A percentile compares a stretch with the other conserved stretches of the same genome.
phyloP scores from a whole-genome alignment of 2,329 filamentous ascomycete species.

The Magnaporthiopsis rhizophila region DNA sequence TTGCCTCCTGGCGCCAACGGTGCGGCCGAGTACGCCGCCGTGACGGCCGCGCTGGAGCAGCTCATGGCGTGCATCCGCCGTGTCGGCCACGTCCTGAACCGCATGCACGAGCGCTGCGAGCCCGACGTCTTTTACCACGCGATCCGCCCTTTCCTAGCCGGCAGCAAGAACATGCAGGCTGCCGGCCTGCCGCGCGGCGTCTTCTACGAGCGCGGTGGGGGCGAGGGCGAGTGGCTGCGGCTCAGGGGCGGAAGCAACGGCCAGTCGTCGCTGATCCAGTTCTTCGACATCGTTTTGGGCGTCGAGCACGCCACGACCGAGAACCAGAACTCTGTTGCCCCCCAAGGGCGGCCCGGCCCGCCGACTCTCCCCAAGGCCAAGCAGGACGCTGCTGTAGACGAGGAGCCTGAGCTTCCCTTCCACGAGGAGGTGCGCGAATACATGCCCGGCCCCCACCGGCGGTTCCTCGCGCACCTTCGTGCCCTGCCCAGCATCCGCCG shows the following conservation, averaged over 20 bases:
- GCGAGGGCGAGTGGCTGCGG: constrained; percentile 60
- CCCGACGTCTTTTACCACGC: constrained; percentile 83
- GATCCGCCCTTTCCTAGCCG: constrained; percentile 82
- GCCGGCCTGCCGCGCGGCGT: constrained; percentile 78
- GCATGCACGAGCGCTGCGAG: constrained; percentile 87
- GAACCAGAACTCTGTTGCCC: constrained; percentile 15
- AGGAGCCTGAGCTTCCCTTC: constrained; percentile 27
- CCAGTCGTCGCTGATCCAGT: constrained; percentile 86
- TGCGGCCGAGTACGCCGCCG: constrained; percentile 45
- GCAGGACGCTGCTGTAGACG: constrained; percentile 6
- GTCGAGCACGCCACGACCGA: constrained; percentile 59
- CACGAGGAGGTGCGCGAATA: constrained; percentile 71
- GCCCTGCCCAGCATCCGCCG: constrained; percentile 66
- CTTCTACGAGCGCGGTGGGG: constrained; percentile 70
- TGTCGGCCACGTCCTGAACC: constrained; percentile 58
- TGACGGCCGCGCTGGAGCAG: constrained; percentile 44
- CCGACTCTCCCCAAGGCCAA: neutral
- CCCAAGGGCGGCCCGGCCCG: neutral
- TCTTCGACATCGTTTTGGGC: constrained; percentile 81
- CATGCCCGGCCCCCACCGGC: constrained; percentile 79
- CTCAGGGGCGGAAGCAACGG: constrained; percentile 89
- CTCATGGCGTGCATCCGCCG: constrained; percentile 62
- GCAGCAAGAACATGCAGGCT: constrained; percentile 84
- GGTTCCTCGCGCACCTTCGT: constrained; percentile 66
- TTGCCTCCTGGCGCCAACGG: constrained; percentile 34